phyloP scores from a whole-genome alignment of 768 basidiomycete genomes.

The Trametopsis cervina region DNA sequence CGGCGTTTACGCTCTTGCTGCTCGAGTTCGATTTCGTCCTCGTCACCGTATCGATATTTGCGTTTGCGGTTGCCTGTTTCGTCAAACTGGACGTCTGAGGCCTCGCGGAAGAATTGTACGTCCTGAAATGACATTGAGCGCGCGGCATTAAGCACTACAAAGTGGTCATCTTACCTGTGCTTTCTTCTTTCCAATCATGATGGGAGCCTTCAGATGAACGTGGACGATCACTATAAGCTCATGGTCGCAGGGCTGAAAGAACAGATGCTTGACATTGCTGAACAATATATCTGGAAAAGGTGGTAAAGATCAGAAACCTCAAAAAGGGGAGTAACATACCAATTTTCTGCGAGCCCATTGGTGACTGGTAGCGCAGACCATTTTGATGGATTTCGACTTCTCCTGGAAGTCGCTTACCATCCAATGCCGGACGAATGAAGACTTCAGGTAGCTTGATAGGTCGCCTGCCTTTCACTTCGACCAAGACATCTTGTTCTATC shows the following conservation, averaged over 20 bases:
- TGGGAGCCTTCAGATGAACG: constrained; percentile 87
- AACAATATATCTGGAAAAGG: constrained; percentile 73
- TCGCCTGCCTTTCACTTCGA: constrained; percentile 84
- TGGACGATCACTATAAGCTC: constrained; percentile 94
- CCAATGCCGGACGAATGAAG: constrained; percentile 87
- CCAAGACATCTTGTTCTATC: constrained; percentile 84
- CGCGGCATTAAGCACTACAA: constrained; percentile 1
- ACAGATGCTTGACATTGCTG: constrained; percentile 95
- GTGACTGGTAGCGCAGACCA: constrained; percentile 88
- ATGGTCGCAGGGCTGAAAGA: constrained; percentile 98
- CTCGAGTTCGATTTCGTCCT: constrained; percentile 98
- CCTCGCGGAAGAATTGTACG: constrained; percentile 97
- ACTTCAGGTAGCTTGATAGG: constrained; percentile 87
- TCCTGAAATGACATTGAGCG: constrained; percentile 48
- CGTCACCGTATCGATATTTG: constrained; percentile 94
- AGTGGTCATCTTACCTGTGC: constrained; percentile 58
- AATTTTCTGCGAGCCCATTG: constrained; percentile 82
- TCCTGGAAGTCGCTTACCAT: constrained; percentile 93
- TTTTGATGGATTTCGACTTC: constrained; percentile 98
- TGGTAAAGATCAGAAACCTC: background rate
- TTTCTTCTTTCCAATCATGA: constrained; percentile 99
- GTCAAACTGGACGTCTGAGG: constrained; percentile 95
- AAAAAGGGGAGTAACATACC: constrained; percentile 41
- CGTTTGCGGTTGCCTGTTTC: constrained; percentile 99
- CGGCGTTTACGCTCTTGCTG: constrained; percentile 92